Evolutionary conservation across 257 asterid genomes (phyloP), one percentile per base, ranked within the genome.

Genomic region (Solanum etuberosum): DNA sequence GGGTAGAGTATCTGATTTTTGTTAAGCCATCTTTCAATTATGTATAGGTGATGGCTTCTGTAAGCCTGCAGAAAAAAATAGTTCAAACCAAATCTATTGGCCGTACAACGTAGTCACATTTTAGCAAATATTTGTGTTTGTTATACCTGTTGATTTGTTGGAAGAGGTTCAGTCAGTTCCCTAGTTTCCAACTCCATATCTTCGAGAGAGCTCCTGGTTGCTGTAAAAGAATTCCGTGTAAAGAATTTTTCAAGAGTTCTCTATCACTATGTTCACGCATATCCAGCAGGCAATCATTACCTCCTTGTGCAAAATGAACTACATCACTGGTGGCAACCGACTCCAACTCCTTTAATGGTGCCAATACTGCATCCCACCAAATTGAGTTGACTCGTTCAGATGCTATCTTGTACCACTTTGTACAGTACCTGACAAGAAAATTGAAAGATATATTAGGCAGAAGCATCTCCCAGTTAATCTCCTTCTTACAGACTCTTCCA

Each of bases 161-260:
- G 99, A 87, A 97, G 98, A 67, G 99, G 99, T 93, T 97, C 99
- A 54, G 98, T 97, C 43, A 97, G 90, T 88, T 98, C 97, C 94
- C 97, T 93, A 80, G 98, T 97, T 91, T 93, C 96, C 90, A 97
- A 92, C 94, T 97, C 99, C 95, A 95, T 92, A 84, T 97, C 99
- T 93, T 97, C 98, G 72, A 96, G 90, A 83, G 94, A 90, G 90
- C 96, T 91, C 91, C 94, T 93, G 65, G 91, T 90, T 48, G 91
- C 88, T 29, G 88, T 86, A 86, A 73, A 65, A 59, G 91, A 83
- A 90, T 80, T 90, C 76, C 34, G 71, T 59, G 12, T 23, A 80
- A 43, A 86, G 72, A 88, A 76, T 83, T 59, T 86, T 63, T 29
- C 59, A 68, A 57, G 38, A 54, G 85, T 90, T 84, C 83, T 78